phyloP scores from a whole-genome alignment of 164 flowering plant species.

The Magnolia sinica region DNA sequence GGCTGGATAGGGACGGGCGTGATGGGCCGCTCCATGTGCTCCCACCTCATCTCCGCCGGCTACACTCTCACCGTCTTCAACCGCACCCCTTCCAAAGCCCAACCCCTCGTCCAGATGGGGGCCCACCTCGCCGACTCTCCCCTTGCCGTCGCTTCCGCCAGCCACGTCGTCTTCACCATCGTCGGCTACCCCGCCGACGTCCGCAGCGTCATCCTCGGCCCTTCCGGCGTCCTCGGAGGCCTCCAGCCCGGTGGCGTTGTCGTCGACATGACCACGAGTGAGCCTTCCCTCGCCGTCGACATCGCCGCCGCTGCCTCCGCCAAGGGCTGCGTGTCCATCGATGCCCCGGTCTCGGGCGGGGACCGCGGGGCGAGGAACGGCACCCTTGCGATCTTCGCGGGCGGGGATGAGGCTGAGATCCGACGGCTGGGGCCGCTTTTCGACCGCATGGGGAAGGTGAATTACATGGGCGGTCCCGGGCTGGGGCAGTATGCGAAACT shows the following conservation, averaged over 20 bases:
- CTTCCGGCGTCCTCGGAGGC: constrained; percentile 63
- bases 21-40: constrained; percentile 92
- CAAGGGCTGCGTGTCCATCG: constrained; percentile 52
- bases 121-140: constrained; percentile 71
- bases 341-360: constrained; percentile 96
- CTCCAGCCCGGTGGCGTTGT: constrained; percentile 62
- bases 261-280: constrained; percentile 96
- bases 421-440: constrained; percentile 50
- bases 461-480: constrained; percentile 86
- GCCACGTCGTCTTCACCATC: constrained; percentile 95
- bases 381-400: constrained; percentile 81
- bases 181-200: constrained; percentile 97
- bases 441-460: constrained; percentile 62
- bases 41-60: constrained; percentile 80
- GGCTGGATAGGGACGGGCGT: constrained; percentile 99
- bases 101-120: constrained; percentile 67
- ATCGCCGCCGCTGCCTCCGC: constrained; percentile 52
- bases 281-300: constrained; percentile 76
- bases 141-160: constrained; percentile 56
- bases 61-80: constrained; percentile 86
- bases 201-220: constrained; percentile 64
- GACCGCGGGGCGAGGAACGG: constrained; percentile 78
- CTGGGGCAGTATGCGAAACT: constrained; percentile 82
- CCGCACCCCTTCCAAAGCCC: constrained; percentile 87
- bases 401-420: constrained; percentile 58